Conservation (phyloP, 2,329 filamentous ascomycete species). For the Nakataea oryzae region DNA sequence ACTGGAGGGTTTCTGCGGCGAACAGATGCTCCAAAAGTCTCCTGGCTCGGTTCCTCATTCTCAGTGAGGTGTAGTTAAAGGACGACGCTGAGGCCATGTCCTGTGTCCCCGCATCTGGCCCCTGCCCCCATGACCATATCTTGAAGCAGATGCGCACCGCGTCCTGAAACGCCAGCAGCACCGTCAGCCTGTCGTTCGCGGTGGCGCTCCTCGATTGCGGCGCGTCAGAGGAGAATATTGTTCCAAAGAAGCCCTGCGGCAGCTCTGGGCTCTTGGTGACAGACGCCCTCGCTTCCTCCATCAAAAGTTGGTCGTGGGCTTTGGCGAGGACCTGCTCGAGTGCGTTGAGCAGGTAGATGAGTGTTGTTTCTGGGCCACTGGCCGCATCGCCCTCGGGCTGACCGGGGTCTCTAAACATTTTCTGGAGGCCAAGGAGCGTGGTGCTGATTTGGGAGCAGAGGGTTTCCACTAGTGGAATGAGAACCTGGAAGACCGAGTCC, state of each 20-base stretch:
- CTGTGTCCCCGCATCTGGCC: slow-evolving; percentile 41
- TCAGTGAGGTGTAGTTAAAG: slow-evolving; percentile 80
- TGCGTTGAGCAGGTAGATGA: slow-evolving; percentile 83
- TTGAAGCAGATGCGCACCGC: slow-evolving; percentile 83
- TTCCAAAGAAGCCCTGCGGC: slow-evolving; percentile 81
- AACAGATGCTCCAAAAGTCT: slow-evolving; percentile 89
- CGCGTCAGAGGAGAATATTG: slow-evolving; percentile 74
- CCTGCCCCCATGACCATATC: slow-evolving; percentile 90
- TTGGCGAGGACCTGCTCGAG: slow-evolving; percentile 83
- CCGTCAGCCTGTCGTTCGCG: slow-evolving; percentile 89
- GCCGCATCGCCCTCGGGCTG: neutral
- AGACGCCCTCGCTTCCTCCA: slow-evolving; percentile 62
- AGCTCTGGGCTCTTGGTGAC: slow-evolving; percentile 70
- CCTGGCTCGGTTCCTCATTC: slow-evolving; percentile 81
- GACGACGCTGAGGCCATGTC: slow-evolving; percentile 66
- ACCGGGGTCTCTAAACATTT: slow-evolving; percentile 39
- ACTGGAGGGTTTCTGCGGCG: slow-evolving; percentile 83
- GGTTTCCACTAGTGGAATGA: slow-evolving; percentile 85
- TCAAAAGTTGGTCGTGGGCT: slow-evolving; percentile 71
- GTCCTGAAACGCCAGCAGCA: slow-evolving; percentile 93
- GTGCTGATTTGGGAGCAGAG: slow-evolving; percentile 67
- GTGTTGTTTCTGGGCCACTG: slow-evolving; percentile 53
- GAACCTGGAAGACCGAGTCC: slow-evolving; percentile 75
- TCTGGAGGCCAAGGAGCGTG: slow-evolving; percentile 62
- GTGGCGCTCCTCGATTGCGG: slow-evolving; percentile 69